phyloP scores from a whole-genome alignment of 2,329 filamentous ascomycete genomes.

The Alternaria hordeiaustralica region DNA sequence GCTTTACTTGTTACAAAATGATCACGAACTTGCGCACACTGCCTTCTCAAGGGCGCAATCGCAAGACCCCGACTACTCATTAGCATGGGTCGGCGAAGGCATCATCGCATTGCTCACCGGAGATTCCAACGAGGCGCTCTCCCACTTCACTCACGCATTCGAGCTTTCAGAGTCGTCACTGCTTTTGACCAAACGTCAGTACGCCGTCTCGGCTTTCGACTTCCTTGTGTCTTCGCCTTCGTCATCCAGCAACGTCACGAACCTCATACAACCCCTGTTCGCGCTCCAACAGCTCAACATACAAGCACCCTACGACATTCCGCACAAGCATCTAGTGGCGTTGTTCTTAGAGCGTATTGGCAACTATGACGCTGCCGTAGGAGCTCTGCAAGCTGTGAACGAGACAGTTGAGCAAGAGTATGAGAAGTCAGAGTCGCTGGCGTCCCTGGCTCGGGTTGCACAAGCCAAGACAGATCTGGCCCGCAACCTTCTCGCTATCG shows the following conservation, averaged over 20 bases:
- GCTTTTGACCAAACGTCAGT: slow-evolving; percentile 76
- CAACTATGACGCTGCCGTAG: slow-evolving; percentile 69
- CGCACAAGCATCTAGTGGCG: slow-evolving; percentile 77
- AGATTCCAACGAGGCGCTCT: slow-evolving; percentile 76
- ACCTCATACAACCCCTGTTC: slow-evolving; percentile 84
- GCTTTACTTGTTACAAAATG: slow-evolving; percentile 83
- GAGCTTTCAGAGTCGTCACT: slow-evolving; percentile 85
- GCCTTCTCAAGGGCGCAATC: slow-evolving; percentile 91
- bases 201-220: slow-evolving; percentile 82
- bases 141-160: slow-evolving; percentile 91
- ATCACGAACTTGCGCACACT: slow-evolving; percentile 84
- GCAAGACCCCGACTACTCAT: slow-evolving; percentile 89
- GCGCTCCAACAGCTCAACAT: slow-evolving; percentile 81
- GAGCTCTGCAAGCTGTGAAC: slow-evolving; percentile 71
- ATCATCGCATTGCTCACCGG: slow-evolving; percentile 80
- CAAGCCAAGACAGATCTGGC: slow-evolving; percentile 87
- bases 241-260: slow-evolving; percentile 59
- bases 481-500: slow-evolving; percentile 76
- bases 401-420: slow-evolving; percentile 78
- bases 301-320: slow-evolving; percentile 73
- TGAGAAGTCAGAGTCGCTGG: slow-evolving; percentile 78
- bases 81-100: slow-evolving; percentile 94
- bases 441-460: slow-evolving; percentile 77
- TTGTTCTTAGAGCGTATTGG: slow-evolving; percentile 82
- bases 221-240: slow-evolving; percentile 68